A percentile compares a stretch with the other conserved stretches of the same genome.
Conservation (phyloP, 164 flowering plant species). For the Vitis rupestris region DNA sequence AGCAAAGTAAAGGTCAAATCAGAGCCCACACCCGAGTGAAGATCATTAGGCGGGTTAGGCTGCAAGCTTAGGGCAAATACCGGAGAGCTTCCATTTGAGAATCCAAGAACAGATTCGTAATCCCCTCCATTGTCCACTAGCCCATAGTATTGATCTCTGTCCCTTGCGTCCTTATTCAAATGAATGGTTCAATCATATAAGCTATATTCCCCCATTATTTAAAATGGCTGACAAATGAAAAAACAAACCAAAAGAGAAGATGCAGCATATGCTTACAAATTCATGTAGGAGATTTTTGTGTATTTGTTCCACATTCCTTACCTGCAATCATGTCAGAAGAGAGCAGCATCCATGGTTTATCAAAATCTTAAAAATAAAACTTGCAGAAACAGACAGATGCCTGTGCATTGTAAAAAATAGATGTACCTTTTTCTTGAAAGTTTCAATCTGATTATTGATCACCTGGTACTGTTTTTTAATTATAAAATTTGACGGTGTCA, state of each 20-base stretch:
- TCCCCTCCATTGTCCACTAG: slow-evolving; percentile 43
- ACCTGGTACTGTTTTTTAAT: slow-evolving; percentile 16
- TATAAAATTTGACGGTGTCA: not conserved
- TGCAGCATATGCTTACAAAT: slow-evolving; percentile 17
- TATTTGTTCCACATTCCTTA: slow-evolving; percentile 28
- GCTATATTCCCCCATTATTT: too few species aligned
- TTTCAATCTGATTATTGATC: slow-evolving; percentile 33
- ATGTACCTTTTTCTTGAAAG: slow-evolving; percentile 39
- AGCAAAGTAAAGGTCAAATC: slow-evolving; percentile 38
- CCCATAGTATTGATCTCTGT: slow-evolving; percentile 37
- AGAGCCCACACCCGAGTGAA: slow-evolving; percentile 28
- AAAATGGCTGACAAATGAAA: not conserved
- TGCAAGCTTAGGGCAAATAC: slow-evolving; percentile 29
- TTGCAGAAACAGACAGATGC: not conserved
- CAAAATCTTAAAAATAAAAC: not conserved
- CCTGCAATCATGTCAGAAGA: slow-evolving; percentile 15
- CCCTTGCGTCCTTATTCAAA: slow-evolving; percentile 23
- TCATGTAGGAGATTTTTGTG: slow-evolving; percentile 29
- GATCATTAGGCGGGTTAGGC: slow-evolving; percentile 15
- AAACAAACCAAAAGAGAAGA: not conserved
- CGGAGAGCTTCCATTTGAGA: slow-evolving; percentile 17
- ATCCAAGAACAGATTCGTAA: slow-evolving; percentile 28
- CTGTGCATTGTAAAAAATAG: not conserved
- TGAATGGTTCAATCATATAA: not conserved
- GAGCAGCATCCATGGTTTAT: not conserved